Conservation (phyloP, 495 filamentous ascomycete genomes). For the Trichoderma orchidacearum region DNA sequence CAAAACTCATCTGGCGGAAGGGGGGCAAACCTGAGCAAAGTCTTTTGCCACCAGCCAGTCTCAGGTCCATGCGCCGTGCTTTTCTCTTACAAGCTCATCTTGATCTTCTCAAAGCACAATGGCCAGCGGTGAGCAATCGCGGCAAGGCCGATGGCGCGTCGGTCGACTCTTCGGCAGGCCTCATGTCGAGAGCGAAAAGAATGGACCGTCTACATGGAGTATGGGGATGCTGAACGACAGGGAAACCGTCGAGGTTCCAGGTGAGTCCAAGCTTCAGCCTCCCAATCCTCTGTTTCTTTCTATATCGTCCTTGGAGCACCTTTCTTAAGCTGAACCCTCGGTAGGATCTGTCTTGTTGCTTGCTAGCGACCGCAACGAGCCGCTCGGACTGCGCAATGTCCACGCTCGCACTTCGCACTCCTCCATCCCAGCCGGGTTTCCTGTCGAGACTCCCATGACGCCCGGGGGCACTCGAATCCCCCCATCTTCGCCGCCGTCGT, state of each 20-base stretch:
- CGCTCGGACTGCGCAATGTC: slow-evolving; percentile 62
- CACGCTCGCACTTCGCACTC: slow-evolving; percentile 65
- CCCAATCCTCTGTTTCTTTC: neutral
- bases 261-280: slow-evolving; percentile 29
- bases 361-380: slow-evolving; percentile 63
- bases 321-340: neutral
- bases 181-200: slow-evolving; percentile 2
- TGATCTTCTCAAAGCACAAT: neutral
- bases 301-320: neutral
- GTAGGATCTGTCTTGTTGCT: slow-evolving; percentile 72
- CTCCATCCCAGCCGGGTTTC: slow-evolving; percentile 51
- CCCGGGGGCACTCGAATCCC: slow-evolving; percentile 8
- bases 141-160: neutral
- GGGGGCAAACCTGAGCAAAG: too few relatives aligned
- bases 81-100: too few relatives aligned
- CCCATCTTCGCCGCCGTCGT: neutral
- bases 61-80: too few relatives aligned
- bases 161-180: neutral
- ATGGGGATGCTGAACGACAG: slow-evolving; percentile 77
- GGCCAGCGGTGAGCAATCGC: neutral
- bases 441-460: slow-evolving; percentile 8
- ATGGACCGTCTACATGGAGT: slow-evolving; percentile 39
- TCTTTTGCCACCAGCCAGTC: neutral
- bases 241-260: slow-evolving; percentile 82
- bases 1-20: too few relatives aligned